Conservation (phyloP, 1,139 yeast species). For the Dujonia santamariae region DNA sequence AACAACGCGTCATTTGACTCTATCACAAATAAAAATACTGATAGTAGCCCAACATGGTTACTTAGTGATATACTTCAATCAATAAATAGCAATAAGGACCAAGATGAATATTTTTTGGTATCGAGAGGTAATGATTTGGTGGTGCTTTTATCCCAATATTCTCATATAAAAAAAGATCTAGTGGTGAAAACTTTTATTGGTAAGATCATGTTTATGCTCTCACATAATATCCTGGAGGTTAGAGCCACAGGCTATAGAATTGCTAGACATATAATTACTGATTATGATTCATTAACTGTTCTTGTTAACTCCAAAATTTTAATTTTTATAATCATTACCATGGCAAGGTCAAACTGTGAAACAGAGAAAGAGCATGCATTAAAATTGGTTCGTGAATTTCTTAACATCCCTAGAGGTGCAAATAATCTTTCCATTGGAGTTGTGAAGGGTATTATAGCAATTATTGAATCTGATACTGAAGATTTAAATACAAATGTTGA, state of each 20-base stretch:
- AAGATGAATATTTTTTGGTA: constrained; percentile 48
- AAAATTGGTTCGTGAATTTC: constrained; percentile 61
- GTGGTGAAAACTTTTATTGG: constrained; percentile 59
- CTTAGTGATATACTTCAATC: constrained; percentile 32
- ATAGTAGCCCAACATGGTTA: constrained; percentile 35
- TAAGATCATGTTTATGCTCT: constrained; percentile 58
- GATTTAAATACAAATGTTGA: constrained; percentile 22
- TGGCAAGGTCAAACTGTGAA: constrained; percentile 50
- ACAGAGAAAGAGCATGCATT: constrained; percentile 80
- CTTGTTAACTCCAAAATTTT: constrained; percentile 54
- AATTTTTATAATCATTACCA: constrained; percentile 58
- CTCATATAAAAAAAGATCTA: constrained; percentile 63
- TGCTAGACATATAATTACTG: constrained; percentile 60
- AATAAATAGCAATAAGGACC: constrained; percentile 24
- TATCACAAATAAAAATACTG: too few relatives aligned
- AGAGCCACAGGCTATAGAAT: constrained; percentile 76
- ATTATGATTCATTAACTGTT: constrained; percentile 47
- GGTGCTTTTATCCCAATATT: constrained; percentile 52
- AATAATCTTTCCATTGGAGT: constrained; percentile 61
- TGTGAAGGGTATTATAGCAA: constrained; percentile 67
- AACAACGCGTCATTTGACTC: too few relatives aligned
- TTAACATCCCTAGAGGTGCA: constrained; percentile 56
- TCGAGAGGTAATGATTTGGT: constrained; percentile 65
- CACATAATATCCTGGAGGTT: constrained; percentile 58
- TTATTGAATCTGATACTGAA: constrained; percentile 62